Evolutionary conservation across 257 asterid species (phyloP).

Genomic region (Buddleja alternifolia): DNA sequence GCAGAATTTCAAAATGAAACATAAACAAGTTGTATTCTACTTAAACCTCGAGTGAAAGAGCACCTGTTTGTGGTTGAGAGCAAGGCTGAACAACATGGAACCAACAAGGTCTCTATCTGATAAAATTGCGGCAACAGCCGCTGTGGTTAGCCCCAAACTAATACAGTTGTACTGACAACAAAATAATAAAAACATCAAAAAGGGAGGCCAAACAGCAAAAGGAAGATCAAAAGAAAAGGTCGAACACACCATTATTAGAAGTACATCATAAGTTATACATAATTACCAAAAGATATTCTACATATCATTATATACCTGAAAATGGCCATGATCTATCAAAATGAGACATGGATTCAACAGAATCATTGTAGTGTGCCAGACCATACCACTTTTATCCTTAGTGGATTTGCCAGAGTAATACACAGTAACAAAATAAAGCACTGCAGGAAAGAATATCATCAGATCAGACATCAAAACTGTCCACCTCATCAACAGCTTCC

Average conservation of each 20-base stretch:
- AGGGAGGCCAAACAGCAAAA: neutral
- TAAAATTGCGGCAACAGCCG: conserved; percentile 82
- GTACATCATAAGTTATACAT: neutral
- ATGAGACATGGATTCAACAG: conserved; percentile 90
- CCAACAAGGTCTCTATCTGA: conserved; percentile 79
- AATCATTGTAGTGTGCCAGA: conserved; percentile 79
- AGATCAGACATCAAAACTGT: conserved; percentile 88
- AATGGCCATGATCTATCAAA: conserved; percentile 97
- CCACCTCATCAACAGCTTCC: conserved; percentile 99
- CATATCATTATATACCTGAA: conserved; percentile 59
- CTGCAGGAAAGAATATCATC: conserved; percentile 94
- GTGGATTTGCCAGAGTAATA: conserved; percentile 52
- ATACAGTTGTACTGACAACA: conserved; percentile 84
- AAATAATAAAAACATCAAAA: conserved; percentile 27
- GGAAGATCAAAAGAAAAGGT: neutral
- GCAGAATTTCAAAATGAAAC: conserved; percentile 16
- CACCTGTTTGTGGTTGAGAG: conserved; percentile 99
- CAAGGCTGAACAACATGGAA: conserved; percentile 79
- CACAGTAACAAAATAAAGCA: conserved; percentile 57
- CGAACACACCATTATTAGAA: neutral
- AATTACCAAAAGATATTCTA: neutral
- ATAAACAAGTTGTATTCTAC: neutral
- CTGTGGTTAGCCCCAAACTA: conserved; percentile 87
- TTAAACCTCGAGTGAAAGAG: conserved; percentile 16
- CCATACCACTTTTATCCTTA: conserved; percentile 45